These are phyloP conservation scores for Purpureocillium lavendulum DNA, from an alignment of 2,329 filamentous ascomycete genomes.

Conservation along the genomic window DNA sequence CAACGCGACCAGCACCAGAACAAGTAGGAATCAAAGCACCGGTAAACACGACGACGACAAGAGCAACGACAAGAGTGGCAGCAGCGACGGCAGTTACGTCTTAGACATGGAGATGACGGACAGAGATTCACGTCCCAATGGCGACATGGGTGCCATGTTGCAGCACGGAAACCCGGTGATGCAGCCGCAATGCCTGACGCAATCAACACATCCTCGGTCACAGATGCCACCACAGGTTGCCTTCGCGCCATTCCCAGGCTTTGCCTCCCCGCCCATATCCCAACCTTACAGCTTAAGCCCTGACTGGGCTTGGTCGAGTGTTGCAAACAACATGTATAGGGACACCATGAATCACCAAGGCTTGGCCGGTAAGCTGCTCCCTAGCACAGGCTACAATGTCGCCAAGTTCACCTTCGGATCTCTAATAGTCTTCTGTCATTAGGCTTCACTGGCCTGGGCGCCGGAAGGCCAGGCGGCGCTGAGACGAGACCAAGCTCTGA, in stretches of 20 bases:
- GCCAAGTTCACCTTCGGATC: too few relatives aligned
- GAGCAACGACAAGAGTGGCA: neutral
- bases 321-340: neutral
- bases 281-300: neutral
- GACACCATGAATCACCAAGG: neutral
- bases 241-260: neutral
- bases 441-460: neutral
- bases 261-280: neutral
- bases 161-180: neutral
- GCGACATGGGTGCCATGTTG: neutral
- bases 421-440: neutral
- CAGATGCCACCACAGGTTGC: neutral
- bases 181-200: neutral
- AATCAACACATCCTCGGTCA: neutral
- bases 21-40: neutral
- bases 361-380: neutral
- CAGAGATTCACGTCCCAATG: neutral
- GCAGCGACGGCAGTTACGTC: neutral
- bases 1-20: neutral
- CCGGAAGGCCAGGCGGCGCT: neutral
- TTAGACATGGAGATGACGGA: constrained; percentile 1
- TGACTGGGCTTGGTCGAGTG: constrained; percentile 1
- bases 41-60: neutral
- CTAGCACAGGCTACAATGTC: too few relatives aligned
- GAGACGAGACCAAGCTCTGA: neutral